These are phyloP conservation scores for Chaetomium sp. DNA, from an alignment of 2,329 filamentous ascomycete genomes.

Conservation along the genomic window DNA sequence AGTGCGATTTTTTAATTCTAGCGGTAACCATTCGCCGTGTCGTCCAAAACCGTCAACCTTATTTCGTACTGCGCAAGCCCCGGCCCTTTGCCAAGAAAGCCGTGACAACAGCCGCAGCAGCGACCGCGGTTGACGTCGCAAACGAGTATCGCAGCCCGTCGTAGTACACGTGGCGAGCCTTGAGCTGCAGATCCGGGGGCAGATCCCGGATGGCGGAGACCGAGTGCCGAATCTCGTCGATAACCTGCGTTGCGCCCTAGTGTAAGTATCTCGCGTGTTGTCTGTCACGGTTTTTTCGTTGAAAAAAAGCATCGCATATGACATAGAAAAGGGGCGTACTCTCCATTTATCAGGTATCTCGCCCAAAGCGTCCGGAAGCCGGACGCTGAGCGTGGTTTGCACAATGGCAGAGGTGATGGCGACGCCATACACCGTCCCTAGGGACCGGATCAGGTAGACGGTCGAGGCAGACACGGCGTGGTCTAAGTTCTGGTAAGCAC, in stretches of 20 bases:
- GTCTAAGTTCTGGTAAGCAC: constrained; percentile 35
- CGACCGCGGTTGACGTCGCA: constrained; percentile 46
- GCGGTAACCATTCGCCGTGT: background rate
- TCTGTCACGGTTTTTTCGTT: too few species aligned
- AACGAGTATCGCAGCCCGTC: constrained; percentile 52
- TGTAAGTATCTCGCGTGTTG: constrained; percentile 7
- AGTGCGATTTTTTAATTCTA: background rate
- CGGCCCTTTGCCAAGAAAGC: constrained; percentile 39
- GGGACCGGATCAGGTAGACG: constrained; percentile 56
- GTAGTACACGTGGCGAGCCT: constrained; percentile 53
- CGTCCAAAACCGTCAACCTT: background rate
- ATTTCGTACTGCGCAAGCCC: constrained; percentile 28
- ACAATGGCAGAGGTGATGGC: constrained; percentile 56
- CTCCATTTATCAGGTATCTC: constrained; percentile 51
- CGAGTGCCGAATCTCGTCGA: constrained; percentile 56
- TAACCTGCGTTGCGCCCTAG: constrained; percentile 39
- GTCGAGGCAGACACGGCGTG: constrained; percentile 58
- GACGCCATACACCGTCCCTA: constrained; percentile 59
- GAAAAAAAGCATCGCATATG: background rate
- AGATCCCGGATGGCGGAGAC: constrained; percentile 49
- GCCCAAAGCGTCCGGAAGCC: constrained; percentile 46
- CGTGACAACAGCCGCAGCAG: constrained; percentile 41
- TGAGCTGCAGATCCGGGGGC: constrained; percentile 49
- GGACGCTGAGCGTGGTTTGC: constrained; percentile 52
- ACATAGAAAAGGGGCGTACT: constrained; percentile 35